A percentile compares a stretch with the other conserved stretches of the same genome.
Evolutionary conservation across 169 alveolate genomes (phyloP).

Genomic region (Cryptosporidium sp.): DNA sequence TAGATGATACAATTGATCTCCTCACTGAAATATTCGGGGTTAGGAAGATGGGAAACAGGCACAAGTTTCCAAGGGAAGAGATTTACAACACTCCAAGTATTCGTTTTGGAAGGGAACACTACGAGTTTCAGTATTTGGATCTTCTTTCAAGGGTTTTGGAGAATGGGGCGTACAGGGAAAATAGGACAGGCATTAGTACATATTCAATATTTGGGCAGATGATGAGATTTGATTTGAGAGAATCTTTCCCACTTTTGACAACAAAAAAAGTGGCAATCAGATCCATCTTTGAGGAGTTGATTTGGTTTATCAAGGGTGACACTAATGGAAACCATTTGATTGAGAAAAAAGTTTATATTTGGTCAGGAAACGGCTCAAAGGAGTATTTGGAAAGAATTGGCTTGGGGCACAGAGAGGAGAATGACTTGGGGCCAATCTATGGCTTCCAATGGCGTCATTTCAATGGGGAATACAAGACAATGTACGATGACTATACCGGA

Average conservation of each 20-base stretch:
- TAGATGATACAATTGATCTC: slow-evolving; percentile 79
- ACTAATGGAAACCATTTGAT: slow-evolving; percentile 94
- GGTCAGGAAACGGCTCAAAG: slow-evolving; percentile 98
- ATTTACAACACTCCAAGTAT: slow-evolving; percentile 39
- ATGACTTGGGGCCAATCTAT: slow-evolving; percentile 95
- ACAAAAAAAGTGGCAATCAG: slow-evolving; percentile 91
- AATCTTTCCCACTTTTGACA: slow-evolving; percentile 95
- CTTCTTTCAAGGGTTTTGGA: slow-evolving; percentile 90
- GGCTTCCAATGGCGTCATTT: slow-evolving; percentile 99
- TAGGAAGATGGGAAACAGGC: slow-evolving; percentile 54
- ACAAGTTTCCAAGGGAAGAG: slow-evolving; percentile 37
- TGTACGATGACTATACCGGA: slow-evolving; percentile 91
- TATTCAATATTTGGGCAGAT: slow-evolving; percentile 90
- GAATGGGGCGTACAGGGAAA: slow-evolving; percentile 90
- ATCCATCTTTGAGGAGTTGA: slow-evolving; percentile 90
- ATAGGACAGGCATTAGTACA: slow-evolving; percentile 87
- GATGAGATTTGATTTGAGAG: slow-evolving; percentile 93
- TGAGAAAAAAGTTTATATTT: slow-evolving; percentile 92
- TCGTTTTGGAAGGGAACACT: slow-evolving; percentile 82
- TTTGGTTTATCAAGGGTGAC: slow-evolving; percentile 95
- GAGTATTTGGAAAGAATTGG: slow-evolving; percentile 94
- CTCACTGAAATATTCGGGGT: slow-evolving; percentile 74
- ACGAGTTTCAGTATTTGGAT: slow-evolving; percentile 94
- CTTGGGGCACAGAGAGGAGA: slow-evolving; percentile 93
- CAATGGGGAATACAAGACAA: slow-evolving; percentile 93